Base-by-base conservation (phyloP, 164 flowering plant species). In the Santalum album region DNA sequence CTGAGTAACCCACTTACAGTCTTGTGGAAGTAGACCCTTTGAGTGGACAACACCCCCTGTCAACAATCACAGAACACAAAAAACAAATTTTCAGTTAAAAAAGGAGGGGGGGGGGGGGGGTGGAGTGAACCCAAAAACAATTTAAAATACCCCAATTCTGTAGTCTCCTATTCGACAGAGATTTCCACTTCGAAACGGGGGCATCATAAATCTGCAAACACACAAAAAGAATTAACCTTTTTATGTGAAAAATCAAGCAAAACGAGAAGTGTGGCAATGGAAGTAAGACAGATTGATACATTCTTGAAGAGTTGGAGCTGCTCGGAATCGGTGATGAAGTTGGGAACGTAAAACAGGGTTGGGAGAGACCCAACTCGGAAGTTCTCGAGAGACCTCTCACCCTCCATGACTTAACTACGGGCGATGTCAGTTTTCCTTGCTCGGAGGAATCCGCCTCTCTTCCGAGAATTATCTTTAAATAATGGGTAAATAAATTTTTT, bases 41-140 rank as follows among this genome's bases (percentile, higher is more conserved):
- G 45, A 7, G 12, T 42, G 45, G 45, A 42, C 45, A 42, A 42
- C 21, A 18, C 45, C 45, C 21, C 45, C 45, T 42, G 45, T 42
- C 21, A 42, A 18, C 21, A 4, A 38, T 3, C 19, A 42, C 45
- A 42, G 45, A 6, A 12, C 40, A 36, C 12, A 36, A 17, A 17
- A 42, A 17, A 42, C 2, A 42, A 42, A 42, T 42, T 36, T 14
- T 7, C 16, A 9, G 15, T 36, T 36, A 15, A 36, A 5, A 36
- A 2, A 36, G 1, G 1, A 12, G 40, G 40, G 12, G 40, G n/a
- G n/a, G n/a, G n/a, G n/a, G n/a, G n/a, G n/a, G n/a, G n/a, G n/a
- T n/a, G n/a, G n/a, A n/a, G n/a, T n/a, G n/a, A 4, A 38, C 14
- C 7, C 21, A 17, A 17, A 5, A 2, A 42, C 7, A 17, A 0